Percentiles rank a stretch among this genome's conserved stretches.
Evolutionary conservation across 2,329 filamentous ascomycete genomes (phyloP).

Genomic region (Ramichloridium luteum): DNA sequence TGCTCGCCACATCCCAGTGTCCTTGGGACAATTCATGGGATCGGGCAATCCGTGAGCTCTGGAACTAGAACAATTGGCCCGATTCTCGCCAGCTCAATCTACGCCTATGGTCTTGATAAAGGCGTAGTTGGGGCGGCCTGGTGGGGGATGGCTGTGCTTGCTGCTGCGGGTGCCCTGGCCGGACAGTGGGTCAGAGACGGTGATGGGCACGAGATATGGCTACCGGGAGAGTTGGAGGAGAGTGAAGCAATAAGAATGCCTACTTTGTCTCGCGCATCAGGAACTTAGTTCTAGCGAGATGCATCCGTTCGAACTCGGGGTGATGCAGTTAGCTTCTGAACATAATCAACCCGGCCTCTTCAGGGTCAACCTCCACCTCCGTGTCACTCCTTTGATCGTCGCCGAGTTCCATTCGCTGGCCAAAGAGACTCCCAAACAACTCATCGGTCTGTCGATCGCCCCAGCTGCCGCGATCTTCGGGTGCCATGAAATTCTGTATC

Average conservation of each 20-base stretch:
- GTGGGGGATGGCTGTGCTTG: conserved; percentile 44
- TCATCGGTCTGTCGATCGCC: conserved; percentile 64
- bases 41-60: conserved; percentile 45
- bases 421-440: conserved; percentile 40
- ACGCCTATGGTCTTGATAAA: conserved; percentile 39
- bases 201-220: conserved; percentile 46
- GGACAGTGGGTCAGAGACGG: conserved; percentile 52
- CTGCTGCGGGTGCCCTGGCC: conserved; percentile 44
- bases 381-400: conserved; percentile 27
- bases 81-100: conserved; percentile 39
- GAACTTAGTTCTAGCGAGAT: too few relatives aligned
- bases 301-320: neutral
- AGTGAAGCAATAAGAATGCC: too few relatives aligned
- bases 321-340: conserved; percentile 17
- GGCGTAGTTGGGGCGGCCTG: conserved; percentile 46
- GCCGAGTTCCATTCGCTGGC: conserved; percentile 31
- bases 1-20: conserved; percentile 44
- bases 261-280: too few relatives aligned
- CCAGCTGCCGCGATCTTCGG: conserved; percentile 72
- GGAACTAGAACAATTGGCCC: conserved; percentile 44
- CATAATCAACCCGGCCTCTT: conserved; percentile 22
- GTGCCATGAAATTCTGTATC: conserved; percentile 94
- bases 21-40: conserved; percentile 46
- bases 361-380: conserved; percentile 21
- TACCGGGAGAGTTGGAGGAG: conserved; percentile 35